These are phyloP conservation scores for Suillus subalutaceus DNA, from an alignment of 768 basidiomycete genomes.

Conservation along the genomic window DNA sequence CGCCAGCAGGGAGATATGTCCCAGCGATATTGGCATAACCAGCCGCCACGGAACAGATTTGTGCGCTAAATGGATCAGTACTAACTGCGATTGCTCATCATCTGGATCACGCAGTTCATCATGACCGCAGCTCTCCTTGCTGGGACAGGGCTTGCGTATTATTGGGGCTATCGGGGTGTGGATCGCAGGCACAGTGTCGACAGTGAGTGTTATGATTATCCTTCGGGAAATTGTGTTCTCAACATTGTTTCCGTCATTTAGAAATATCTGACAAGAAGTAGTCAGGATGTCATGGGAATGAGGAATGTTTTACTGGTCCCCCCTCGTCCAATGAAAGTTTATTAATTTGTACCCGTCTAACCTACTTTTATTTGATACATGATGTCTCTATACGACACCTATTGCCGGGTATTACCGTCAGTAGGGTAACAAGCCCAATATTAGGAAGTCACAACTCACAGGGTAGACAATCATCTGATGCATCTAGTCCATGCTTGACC, in stretches of 20 bases:
- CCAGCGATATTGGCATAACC: constrained; percentile 36
- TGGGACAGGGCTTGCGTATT: constrained; percentile 35
- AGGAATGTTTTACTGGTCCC: neutral
- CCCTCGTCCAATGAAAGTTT: neutral
- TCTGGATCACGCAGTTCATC: constrained; percentile 26
- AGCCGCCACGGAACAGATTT: constrained; percentile 35
- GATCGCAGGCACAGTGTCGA: constrained; percentile 32
- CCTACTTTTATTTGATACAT: constrained; percentile 1
- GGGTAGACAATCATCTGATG: neutral
- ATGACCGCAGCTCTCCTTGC: constrained; percentile 30
- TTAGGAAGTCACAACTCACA: neutral
- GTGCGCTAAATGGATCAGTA: constrained; percentile 19
- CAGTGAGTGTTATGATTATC: constrained; percentile 19
- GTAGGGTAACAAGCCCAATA: neutral
- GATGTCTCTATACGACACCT: neutral
- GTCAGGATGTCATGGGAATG: neutral
- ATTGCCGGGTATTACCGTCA: neutral
- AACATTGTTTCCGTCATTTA: neutral
- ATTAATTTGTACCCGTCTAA: neutral
- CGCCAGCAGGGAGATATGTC: constrained; percentile 27
- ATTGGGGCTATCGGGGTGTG: constrained; percentile 39
- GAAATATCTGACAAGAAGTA: neutral
- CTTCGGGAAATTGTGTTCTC: neutral
- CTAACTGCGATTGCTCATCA: constrained; percentile 1
- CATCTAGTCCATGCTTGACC: constrained; percentile 34